Percentiles rank a stretch among this genome's conserved stretches.
These are phyloP conservation scores for Pseudozyma thailandica DNA, from an alignment of 1,284 basidiomycete genomes.

Conservation along the genomic window DNA sequence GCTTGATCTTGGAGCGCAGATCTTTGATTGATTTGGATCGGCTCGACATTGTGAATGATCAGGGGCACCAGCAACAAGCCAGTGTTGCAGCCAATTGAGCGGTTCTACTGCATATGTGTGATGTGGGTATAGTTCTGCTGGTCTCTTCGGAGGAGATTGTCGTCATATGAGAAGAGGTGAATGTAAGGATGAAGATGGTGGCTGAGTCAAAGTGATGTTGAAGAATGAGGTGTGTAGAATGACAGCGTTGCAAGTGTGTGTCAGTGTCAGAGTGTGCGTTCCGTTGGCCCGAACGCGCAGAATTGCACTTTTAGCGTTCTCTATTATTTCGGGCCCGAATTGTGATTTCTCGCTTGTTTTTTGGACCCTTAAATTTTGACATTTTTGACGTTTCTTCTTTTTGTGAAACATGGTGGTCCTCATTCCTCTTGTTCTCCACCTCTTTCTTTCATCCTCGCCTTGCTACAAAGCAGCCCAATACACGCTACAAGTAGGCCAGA, in stretches of 20 bases:
- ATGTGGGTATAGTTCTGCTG: too few species aligned
- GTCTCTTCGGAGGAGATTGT: too few species aligned
- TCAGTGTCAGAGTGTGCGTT: neutral
- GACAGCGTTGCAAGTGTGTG: neutral
- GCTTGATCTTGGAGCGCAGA: conserved; percentile 64
- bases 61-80: neutral
- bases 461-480: conserved; percentile 4
- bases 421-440: too few species aligned
- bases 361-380: conserved; percentile 29
- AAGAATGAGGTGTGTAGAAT: too few species aligned
- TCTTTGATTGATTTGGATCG: conserved; percentile 52
- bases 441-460: neutral
- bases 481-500: conserved; percentile 11
- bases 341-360: conserved; percentile 11
- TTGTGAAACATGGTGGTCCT: too few species aligned
- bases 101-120: neutral
- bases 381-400: neutral
- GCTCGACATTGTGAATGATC: conserved; percentile 23
- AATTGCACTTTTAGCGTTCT: neutral
- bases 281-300: conserved; percentile 33
- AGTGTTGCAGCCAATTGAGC: neutral
- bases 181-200: too few species aligned
- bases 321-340: conserved; percentile 24
- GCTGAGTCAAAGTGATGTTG: too few species aligned
- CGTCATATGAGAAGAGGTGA: too few species aligned